Base-by-base conservation (phyloP, 2,329 filamentous ascomycete species). In the Ceratocystis papillata region DNA sequence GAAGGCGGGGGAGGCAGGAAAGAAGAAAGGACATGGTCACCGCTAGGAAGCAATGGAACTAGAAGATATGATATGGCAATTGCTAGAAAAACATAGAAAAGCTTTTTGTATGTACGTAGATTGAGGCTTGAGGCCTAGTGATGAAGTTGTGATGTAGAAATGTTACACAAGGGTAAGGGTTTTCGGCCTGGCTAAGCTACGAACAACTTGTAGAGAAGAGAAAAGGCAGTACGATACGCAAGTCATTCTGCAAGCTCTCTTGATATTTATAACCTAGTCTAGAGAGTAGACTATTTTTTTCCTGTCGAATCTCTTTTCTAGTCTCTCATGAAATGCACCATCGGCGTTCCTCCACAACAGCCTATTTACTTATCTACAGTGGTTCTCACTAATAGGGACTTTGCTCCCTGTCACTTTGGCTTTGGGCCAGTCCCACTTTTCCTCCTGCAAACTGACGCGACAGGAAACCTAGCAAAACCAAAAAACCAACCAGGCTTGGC, bases 131-230 rank as follows among this genome's bases (percentile, higher is more conserved):
- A 28, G 22, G 48, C 22, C 22, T 17, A 30, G 7, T n/a, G 6
- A 10, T 59, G 28, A n/a, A 59, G 30, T 20, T 59, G 55, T n/a
- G 55, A 59, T 59, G 30, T 17, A 37, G 5, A 15, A 7, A 8
- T 37, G 55, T 59, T 59, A 59, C 55, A 59, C 55, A 59, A 37
- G 55, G 30, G 30, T 59, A 37, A 59, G 55, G 55, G 55, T 37
- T 59, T 10, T 1, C 28, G 8, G 55, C 28, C 33, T n/a, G 10
- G 8, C 37, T 4, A n/a, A 37, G n/a, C 28, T 8, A 10, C 28
- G 17, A 20, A n/a, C 55, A n/a, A 7, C 53, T 2, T 5, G 1
- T 55, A 17, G 20, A 55, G 20, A 55, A 5, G n/a, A 48, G 20
- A 41, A 4, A 15, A 15, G 37, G 10, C 37, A 41, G 10, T 15